Base-by-base conservation (phyloP, 768 basidiomycete genomes). In the Imleria badia region DNA sequence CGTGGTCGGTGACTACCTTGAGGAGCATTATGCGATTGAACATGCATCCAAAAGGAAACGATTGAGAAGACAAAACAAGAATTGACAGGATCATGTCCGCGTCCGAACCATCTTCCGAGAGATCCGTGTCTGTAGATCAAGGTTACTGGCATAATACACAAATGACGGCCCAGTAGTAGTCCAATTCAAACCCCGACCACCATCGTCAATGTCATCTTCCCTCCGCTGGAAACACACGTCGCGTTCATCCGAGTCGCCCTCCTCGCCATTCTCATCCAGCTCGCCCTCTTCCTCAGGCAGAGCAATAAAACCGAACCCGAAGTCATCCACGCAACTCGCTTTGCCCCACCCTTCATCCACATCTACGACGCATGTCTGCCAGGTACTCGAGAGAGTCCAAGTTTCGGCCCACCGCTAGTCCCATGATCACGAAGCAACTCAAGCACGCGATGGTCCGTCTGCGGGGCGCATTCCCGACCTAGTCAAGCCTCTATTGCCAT, bases 381-480 rank as follows among this genome's bases (percentile, higher is more conserved):
- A 94, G 92, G 58, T 94, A 94, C 66, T 92, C 89, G 13, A 85
- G 87, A 56, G 86, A 91, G 63, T 81, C 80, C 75, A 91, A 86
- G 69, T 93, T 81, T 66, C 77, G 91, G 22, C 91, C 92, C 0
- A 91, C 92, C 11, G 90, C 91, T 7, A 91, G 88, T 56, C 91
- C 92, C 13, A 75, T 94, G 40, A 79, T 94, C 60, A 92, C 88
- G 1, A 89, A 93, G 66, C 78, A 74, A 19, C 72, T 94, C 56
- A 81, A 82, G 58, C 89, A 90, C 58, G 91, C 91, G 0, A 77
- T 82, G 5, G 70, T 82, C 10, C 77, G 84, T 9, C 62, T 94
- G 36, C 74, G 90, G n/a, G 92, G 92, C 1, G 91, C 87, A 1
- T 70, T 70, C 12, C 80, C 84, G 22, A 40, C 56, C 6, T 48